Percentiles rank a stretch among this genome's conserved stretches.
Conservation (phyloP, 768 basidiomycete species). For the Peribolospora kevripleyi region DNA sequence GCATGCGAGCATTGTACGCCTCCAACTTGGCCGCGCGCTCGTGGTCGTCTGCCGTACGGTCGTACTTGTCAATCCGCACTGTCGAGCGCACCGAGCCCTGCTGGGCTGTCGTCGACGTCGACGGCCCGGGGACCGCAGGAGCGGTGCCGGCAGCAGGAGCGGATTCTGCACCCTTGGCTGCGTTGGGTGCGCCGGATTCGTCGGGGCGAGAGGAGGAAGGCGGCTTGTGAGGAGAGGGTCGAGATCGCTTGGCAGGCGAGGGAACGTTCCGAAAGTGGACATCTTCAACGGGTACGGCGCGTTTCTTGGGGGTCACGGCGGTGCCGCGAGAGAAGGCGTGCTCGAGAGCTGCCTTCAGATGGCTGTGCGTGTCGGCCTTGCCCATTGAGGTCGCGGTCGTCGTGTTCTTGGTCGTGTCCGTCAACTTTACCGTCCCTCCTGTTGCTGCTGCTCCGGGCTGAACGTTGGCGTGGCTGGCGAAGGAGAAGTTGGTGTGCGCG, state of each 20-base stretch:
- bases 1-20: constrained; percentile 8
- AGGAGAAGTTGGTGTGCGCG: no score
- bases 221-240: no score
- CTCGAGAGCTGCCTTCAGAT: no score
- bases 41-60: background rate
- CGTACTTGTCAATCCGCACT: background rate
- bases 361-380: no score
- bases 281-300: no score
- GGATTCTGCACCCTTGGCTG: background rate
- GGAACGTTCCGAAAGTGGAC: no score
- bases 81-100: background rate
- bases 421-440: background rate
- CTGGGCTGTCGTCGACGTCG: background rate
- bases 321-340: no score
- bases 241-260: no score
- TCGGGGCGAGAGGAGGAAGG: no score
- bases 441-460: background rate
- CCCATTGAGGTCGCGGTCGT: no score
- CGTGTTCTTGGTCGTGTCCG: background rate
- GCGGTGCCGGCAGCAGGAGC: background rate
- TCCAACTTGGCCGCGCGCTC: constrained; percentile 9
- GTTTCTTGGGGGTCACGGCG: no score
- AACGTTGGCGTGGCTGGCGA: no score
- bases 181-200: background rate
- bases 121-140: background rate